phyloP scores from a whole-genome alignment of 164 flowering plant species.

The Macadamia integrifolia region DNA sequence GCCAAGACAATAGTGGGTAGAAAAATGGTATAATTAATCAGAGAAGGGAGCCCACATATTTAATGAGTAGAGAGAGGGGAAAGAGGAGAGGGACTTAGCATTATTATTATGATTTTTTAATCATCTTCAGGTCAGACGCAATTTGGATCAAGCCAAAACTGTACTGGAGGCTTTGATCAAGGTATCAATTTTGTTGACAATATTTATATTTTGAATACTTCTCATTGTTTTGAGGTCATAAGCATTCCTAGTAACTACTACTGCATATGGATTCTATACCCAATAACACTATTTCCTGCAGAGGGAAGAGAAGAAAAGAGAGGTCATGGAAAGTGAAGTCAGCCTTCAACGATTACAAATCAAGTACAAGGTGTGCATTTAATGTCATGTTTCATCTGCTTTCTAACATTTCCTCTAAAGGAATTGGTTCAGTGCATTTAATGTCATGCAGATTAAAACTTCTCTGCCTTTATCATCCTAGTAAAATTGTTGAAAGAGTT shows the following conservation, averaged over 20 bases:
- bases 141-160: conserved; percentile 91
- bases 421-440: no score
- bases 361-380: conserved; percentile 61
- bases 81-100: no score
- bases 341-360: conserved; percentile 79
- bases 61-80: no score
- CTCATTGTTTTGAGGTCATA: conserved; percentile 1
- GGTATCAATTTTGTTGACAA: conserved; percentile 32
- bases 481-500: no score
- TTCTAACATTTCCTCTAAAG: not conserved
- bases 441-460: no score
- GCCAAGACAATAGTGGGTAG: no score
- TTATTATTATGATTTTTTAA: conserved; percentile 8
- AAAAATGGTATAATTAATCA: no score
- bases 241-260: not conserved
- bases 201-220: not conserved
- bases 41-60: no score
- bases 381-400: not conserved
- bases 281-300: conserved; percentile 24
- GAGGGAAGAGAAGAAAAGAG: conserved; percentile 98
- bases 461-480: no score
- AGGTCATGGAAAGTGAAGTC: conserved; percentile 86
- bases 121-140: conserved; percentile 77
- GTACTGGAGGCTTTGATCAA: conserved; percentile 77
- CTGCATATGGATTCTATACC: conserved; percentile 6